Conservation (phyloP, 768 basidiomycete genomes). For the Polyporus arcularius region DNA sequence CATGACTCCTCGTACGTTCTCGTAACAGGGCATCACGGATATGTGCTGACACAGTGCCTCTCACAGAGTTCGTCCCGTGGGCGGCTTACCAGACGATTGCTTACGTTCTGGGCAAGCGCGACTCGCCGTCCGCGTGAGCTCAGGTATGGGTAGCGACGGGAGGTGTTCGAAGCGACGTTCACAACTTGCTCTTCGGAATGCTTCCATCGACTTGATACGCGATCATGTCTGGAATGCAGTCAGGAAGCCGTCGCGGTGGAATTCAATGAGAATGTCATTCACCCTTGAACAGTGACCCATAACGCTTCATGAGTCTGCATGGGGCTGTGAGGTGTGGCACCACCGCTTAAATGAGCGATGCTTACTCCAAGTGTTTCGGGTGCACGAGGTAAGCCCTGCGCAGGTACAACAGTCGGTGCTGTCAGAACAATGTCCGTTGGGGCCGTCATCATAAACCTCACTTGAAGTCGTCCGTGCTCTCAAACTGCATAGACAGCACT, state of each 20-base stretch:
- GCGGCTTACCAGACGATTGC: slow-evolving; percentile 71
- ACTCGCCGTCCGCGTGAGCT: slow-evolving; percentile 37
- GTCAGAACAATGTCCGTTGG: not conserved
- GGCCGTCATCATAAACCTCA: not conserved
- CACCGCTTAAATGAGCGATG: too few relatives aligned
- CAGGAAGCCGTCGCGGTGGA: too few relatives aligned
- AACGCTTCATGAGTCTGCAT: not conserved
- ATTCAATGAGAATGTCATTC: too few relatives aligned
- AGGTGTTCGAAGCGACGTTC: not conserved
- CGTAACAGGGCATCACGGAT: slow-evolving; percentile 20
- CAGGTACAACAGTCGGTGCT: not conserved
- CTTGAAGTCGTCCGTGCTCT: slow-evolving; percentile 6
- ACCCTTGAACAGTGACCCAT: slow-evolving; percentile 6
- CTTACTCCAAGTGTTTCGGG: slow-evolving; percentile 11
- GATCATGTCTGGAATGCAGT: slow-evolving; percentile 3
- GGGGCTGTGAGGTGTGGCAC: not conserved
- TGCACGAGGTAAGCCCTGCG: slow-evolving; percentile 9
- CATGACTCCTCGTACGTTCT: slow-evolving; percentile 57
- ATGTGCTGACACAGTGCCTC: not conserved
- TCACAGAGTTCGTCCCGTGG: slow-evolving; percentile 37
- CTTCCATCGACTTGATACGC: slow-evolving; percentile 12
- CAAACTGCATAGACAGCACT: slow-evolving; percentile 14
- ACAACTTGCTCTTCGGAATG: not conserved
- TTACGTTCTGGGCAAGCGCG: slow-evolving; percentile 61
- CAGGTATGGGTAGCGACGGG: not conserved